Conservation (phyloP, 2,329 filamentous ascomycete species). For the Clarireedia paspali region DNA sequence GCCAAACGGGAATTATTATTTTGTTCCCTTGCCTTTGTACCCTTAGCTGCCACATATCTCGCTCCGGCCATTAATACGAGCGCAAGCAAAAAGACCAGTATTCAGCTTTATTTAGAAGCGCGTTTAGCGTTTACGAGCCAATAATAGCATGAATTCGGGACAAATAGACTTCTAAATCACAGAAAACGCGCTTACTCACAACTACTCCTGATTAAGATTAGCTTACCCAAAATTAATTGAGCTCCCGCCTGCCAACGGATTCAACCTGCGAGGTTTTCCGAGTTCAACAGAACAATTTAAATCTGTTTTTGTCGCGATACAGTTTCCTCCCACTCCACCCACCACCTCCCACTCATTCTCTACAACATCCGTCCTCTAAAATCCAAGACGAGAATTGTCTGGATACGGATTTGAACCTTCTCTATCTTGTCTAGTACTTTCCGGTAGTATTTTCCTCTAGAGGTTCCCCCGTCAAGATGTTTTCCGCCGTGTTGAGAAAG, state of each 20-base stretch:
- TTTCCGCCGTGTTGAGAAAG: slow-evolving; percentile 57
- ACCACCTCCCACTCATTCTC: neutral
- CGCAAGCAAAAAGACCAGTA: neutral
- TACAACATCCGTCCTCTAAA: slow-evolving; percentile 12
- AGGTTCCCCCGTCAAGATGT: slow-evolving; percentile 39
- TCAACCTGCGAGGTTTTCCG: slow-evolving; percentile 15
- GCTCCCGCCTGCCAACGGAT: slow-evolving; percentile 3
- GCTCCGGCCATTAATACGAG: neutral
- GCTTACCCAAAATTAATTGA: neutral
- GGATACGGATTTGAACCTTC: slow-evolving; percentile 14
- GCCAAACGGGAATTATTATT: no score
- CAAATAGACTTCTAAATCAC: neutral
- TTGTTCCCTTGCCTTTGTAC: neutral
- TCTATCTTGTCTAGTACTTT: slow-evolving; percentile 16
- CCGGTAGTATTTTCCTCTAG: slow-evolving; percentile 9
- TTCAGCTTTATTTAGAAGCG: neutral
- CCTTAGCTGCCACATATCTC: neutral
- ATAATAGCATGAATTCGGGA: neutral
- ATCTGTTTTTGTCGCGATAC: slow-evolving; percentile 10
- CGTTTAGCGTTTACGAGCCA: neutral
- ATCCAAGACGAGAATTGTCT: slow-evolving; percentile 13
- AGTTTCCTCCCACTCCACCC: slow-evolving; percentile 10
- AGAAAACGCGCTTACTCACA: neutral
- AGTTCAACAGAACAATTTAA: slow-evolving; percentile 17
- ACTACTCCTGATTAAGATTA: neutral